phyloP scores from a whole-genome alignment of 371 early-diverging fungal genomes.

The Lichtheimia corymbifera region DNA sequence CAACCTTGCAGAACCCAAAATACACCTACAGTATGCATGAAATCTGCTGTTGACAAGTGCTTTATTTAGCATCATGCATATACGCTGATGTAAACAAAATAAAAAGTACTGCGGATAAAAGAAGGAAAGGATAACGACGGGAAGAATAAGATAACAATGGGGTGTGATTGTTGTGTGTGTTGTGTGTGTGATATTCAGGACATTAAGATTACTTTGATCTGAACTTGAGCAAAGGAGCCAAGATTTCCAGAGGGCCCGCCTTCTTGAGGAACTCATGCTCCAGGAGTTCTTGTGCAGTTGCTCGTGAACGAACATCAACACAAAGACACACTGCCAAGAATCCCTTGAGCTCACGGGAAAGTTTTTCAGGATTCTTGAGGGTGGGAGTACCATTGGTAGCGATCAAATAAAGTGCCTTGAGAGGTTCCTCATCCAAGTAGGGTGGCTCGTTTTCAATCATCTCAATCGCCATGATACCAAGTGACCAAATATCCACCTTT shows the following conservation, averaged over 20 bases:
- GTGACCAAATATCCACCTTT: constrained; percentile 92
- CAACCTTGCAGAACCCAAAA: too few species aligned
- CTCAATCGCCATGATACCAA: constrained; percentile 96
- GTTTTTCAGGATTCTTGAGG: constrained; percentile 82
- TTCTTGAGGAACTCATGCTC: constrained; percentile 76
- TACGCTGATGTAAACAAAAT: too few species aligned
- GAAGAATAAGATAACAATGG: background rate
- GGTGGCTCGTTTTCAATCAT: constrained; percentile 98
- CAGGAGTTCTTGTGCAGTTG: constrained; percentile 81
- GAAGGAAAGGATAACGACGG: background rate
- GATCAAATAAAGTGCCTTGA: constrained; percentile 94
- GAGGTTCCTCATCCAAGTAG: constrained; percentile 92
- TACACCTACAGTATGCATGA: too few species aligned
- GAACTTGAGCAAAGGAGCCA: constrained; percentile 60
- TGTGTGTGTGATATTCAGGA: too few species aligned
- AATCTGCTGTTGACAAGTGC: too few species aligned
- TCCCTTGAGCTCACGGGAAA: constrained; percentile 80
- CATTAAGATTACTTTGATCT: constrained; percentile 18
- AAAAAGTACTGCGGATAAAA: background rate
- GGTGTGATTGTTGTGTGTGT: too few species aligned
- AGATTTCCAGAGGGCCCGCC: constrained; percentile 52
- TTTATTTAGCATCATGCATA: too few species aligned
- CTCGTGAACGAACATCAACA: constrained; percentile 87
- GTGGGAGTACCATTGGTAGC: constrained; percentile 97
- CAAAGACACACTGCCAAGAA: constrained; percentile 88